Percentiles rank a stretch among this genome's conserved stretches.
These are phyloP conservation scores for Ophiostoma pallidulum DNA, from an alignment of 2,329 filamentous ascomycete species.

Conservation along the genomic window DNA sequence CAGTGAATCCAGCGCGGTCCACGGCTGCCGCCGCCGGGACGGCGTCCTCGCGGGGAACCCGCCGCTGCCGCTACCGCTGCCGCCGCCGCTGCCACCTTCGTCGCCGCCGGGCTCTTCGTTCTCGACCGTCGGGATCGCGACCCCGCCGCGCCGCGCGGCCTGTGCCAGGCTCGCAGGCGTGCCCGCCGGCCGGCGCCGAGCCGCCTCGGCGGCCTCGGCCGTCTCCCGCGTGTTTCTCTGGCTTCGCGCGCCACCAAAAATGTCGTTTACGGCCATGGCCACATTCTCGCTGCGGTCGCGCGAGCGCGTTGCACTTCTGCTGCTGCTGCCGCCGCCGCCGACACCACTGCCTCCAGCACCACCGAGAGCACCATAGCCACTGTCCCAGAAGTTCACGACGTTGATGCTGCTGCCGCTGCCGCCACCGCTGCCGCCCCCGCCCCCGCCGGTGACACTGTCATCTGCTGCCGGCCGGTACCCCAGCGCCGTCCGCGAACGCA, in stretches of 20 bases:
- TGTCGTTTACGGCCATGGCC: constrained; percentile 30
- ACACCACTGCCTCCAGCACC: too few species aligned
- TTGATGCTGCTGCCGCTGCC: neutral
- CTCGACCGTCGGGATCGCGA: neutral
- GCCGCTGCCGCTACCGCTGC: too few species aligned
- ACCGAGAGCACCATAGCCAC: constrained; percentile 1
- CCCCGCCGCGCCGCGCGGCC: neutral
- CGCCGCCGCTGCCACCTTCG: too few species aligned
- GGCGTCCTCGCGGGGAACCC: neutral
- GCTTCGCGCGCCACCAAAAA: constrained; percentile 29
- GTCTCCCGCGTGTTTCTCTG: constrained; percentile 23
- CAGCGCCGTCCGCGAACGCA: constrained; percentile 4
- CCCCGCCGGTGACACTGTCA: neutral
- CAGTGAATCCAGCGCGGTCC: neutral
- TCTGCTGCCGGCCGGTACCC: neutral
- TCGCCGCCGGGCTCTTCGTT: constrained; percentile 5
- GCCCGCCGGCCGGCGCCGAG: constrained; percentile 10
- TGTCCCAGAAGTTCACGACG: neutral
- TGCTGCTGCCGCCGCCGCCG: constrained; percentile 17
- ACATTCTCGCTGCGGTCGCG: constrained; percentile 29
- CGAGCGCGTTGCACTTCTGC: constrained; percentile 20
- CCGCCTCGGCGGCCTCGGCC: too few species aligned
- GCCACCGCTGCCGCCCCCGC: neutral
- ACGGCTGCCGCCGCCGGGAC: neutral
- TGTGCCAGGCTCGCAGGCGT: neutral